Conservation (phyloP, 768 basidiomycete species). For the Mycena venus region DNA sequence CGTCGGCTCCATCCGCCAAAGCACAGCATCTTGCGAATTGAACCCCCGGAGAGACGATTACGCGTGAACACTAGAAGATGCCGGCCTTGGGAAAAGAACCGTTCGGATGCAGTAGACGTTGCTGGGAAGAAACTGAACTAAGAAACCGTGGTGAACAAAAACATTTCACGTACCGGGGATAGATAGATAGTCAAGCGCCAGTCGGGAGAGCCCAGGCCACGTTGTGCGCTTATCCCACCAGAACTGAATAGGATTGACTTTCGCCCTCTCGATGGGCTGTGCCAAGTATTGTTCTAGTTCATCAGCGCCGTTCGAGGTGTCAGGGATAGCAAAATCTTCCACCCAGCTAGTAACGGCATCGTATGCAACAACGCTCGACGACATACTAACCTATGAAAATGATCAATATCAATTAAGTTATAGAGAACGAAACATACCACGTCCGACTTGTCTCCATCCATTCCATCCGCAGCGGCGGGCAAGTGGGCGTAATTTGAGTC, state of each 20-base stretch:
- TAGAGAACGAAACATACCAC: neutral
- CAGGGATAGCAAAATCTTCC: neutral
- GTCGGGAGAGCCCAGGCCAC: too few relatives aligned
- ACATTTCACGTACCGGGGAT: constrained; percentile 6
- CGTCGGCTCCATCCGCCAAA: too few relatives aligned
- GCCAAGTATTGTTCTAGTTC: too few relatives aligned
- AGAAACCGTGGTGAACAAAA: neutral
- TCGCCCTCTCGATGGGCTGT: too few relatives aligned
- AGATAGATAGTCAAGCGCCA: too few relatives aligned
- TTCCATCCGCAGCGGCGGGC: neutral
- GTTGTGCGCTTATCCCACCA: too few relatives aligned
- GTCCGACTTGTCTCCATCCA: neutral
- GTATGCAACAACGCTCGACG: too few relatives aligned
- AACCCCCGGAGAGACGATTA: constrained; percentile 23
- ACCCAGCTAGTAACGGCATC: neutral
- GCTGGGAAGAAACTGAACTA: neutral
- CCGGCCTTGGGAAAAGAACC: constrained; percentile 29
- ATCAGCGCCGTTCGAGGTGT: neutral
- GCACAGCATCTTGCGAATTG: constrained; percentile 23
- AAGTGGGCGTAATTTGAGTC: neutral
- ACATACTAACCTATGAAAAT: neutral
- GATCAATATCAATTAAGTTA: too few relatives aligned
- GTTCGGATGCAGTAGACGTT: constrained; percentile 28
- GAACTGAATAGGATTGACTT: too few relatives aligned
- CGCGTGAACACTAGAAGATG: constrained; percentile 32